A percentile compares a stretch with the other conserved stretches of the same genome.
Conservation (phyloP, 139 green algal genomes). For the Astrephomene gubernaculifera region DNA sequence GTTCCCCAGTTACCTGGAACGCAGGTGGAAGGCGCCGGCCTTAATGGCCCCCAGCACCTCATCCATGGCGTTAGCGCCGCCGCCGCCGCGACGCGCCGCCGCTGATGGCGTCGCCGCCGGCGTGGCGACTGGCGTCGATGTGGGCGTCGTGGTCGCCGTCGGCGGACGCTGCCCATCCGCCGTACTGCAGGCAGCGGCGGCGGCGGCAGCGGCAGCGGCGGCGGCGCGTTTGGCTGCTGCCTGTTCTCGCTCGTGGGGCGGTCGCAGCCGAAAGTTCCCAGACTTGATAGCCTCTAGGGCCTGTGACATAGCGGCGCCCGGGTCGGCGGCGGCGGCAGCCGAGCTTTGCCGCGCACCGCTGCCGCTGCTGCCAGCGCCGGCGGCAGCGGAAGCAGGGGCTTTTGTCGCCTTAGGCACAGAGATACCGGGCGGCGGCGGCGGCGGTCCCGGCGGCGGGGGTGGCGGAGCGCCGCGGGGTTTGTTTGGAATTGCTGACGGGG, state of each 20-base stretch:
- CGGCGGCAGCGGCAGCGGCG: neutral
- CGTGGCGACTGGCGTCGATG: too few relatives aligned
- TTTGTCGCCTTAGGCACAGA: too few relatives aligned
- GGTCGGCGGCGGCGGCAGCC: neutral
- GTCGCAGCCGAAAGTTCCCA: neutral
- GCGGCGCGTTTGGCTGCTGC: neutral
- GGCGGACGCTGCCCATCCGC: too few relatives aligned
- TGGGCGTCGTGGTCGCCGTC: too few relatives aligned
- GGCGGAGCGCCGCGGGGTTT: too few relatives aligned
- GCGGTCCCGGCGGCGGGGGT: too few relatives aligned
- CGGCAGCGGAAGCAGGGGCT: too few relatives aligned
- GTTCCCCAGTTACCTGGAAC: neutral
- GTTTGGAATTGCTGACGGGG: too few relatives aligned
- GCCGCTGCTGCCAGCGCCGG: neutral
- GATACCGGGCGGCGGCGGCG: too few relatives aligned
- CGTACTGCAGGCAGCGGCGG: neutral
- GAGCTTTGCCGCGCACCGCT: too few relatives aligned
- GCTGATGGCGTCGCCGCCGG: neutral
- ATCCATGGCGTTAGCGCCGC: constrained; percentile 7
- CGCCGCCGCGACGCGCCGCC: neutral
- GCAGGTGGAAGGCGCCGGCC: constrained; percentile 15
- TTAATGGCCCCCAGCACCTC: neutral
- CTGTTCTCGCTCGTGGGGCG: neutral
- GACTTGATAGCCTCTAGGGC: neutral
- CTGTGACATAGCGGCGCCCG: neutral